phyloP scores from a whole-genome alignment of 306 rosid species.

The Cucurbita moschata region DNA sequence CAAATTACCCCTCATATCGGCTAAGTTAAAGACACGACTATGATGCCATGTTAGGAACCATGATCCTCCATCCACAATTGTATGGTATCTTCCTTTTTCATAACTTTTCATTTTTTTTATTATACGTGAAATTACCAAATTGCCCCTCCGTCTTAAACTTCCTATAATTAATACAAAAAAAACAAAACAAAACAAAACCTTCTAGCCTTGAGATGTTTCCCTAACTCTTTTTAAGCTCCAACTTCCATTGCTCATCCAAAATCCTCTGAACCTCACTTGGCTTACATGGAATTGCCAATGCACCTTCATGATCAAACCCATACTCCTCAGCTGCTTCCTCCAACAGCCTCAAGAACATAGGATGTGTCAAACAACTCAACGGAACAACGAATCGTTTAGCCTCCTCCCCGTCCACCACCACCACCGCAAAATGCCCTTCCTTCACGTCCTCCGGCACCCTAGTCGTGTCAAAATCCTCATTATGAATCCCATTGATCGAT shows the following conservation, averaged over 20 bases:
- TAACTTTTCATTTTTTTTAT: too few species aligned
- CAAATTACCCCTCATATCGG: too few species aligned
- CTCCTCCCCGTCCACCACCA: constrained; percentile 34
- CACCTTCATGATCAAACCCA: constrained; percentile 70
- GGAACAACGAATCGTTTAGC: constrained; percentile 58
- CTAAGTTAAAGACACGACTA: too few species aligned
- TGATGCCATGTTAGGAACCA: too few species aligned
- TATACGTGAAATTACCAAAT: too few species aligned
- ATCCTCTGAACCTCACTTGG: constrained; percentile 53
- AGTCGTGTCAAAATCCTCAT: neutral
- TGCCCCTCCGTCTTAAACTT: too few species aligned
- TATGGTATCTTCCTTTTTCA: too few species aligned
- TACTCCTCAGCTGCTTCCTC: constrained; percentile 71
- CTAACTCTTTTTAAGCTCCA: neutral
- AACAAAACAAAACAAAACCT: too few species aligned
- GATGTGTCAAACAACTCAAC: constrained; percentile 41
- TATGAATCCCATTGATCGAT: neutral
- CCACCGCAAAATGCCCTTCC: constrained; percentile 79
- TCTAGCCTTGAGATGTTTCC: too few species aligned
- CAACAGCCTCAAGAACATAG: constrained; percentile 44
- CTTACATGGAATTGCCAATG: constrained; percentile 50
- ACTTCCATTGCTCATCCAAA: constrained; percentile 24
- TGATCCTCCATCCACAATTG: too few species aligned
- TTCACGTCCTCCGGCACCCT: constrained; percentile 63
- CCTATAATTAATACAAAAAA: too few species aligned